Evolutionary conservation across 495 filamentous ascomycete species (phyloP), one percentile per base, ranked within the genome.

Genomic region (Wilcoxina mikolae): DNA sequence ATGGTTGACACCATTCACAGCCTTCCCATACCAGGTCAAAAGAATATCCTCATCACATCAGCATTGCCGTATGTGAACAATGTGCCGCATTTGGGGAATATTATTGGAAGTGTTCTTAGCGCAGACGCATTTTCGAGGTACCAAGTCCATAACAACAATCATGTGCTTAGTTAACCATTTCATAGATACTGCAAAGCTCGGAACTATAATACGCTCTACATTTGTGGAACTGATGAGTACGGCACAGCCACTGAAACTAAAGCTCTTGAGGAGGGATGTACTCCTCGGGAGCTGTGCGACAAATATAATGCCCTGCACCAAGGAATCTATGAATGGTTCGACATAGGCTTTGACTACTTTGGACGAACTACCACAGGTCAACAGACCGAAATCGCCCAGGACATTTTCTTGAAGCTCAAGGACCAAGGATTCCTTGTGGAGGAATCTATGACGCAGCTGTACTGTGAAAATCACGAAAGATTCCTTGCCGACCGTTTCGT

Each of bases 401-500:
- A 81, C 50, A 85, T 94, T 33, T 95, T 95, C 71, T 71, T 72
- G 38, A 78, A 82, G 59, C 76, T 96, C 18, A 71, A 84, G 56
- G 71, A 80, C 20, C 87, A 93, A 60, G 85, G 82, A n/a, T 91
- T 78, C 64, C 71, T 96, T 41, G 80, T 83, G 59, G 83, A 95
- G 74, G 75, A 80, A 46, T 81, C 80, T 12, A 76, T 80, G 22
- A 74, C 73, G 42, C 90, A 95, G 66, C 84, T 87, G 20, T 95
- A 85, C 71, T 95, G 90, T 66, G 80, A 87, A 56, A 74, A 79
- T 26, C 88, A 96, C 67, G 71, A 79, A 17, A 80, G 80, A 22
- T 96, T 94, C 73, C 67, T 96, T 49, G 88, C 90, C 20, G 90
- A 96, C 68, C 85, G 90, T 38, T 96, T 84, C 65, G 87, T 95